Evolutionary conservation across 1,284 basidiomycete species (phyloP).

Genomic region (Malassezia cuniculi): DNA sequence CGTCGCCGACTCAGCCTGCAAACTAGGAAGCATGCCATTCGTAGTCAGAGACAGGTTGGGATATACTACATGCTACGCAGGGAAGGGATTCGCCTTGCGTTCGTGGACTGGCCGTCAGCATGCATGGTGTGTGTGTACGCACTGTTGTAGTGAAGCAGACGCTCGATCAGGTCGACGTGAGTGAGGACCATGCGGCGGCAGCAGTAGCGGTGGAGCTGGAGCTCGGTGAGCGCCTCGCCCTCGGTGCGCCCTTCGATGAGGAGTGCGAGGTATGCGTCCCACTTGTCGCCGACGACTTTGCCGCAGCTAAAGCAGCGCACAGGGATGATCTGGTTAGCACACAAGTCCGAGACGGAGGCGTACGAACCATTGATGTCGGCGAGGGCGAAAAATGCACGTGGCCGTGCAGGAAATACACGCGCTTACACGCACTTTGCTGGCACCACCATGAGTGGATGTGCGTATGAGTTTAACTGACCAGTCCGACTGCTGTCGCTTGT

Average conservation of each 20-base stretch:
- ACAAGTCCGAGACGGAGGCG: no score
- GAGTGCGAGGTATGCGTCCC: conserved; percentile 42
- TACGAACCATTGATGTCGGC: conserved; percentile 6
- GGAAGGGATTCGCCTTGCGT: conserved; percentile 14
- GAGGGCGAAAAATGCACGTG: conserved; percentile 4
- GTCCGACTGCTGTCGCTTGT: conserved; percentile 44
- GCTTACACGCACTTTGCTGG: conserved; percentile 9
- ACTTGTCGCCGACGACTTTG: conserved; percentile 45
- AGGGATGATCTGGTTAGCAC: conserved; percentile 33
- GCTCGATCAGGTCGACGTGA: conserved; percentile 92
- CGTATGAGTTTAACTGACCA: conserved; percentile 8
- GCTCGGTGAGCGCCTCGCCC: conserved; percentile 79
- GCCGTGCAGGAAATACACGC: not conserved
- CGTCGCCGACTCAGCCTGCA: no score
- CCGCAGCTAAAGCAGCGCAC: conserved; percentile 45
- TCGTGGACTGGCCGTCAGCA: conserved; percentile 11
- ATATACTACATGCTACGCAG: conserved; percentile 1
- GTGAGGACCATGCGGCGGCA: conserved; percentile 95
- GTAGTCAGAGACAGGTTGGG: no score
- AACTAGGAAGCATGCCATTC: no score
- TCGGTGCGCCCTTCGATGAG: conserved; percentile 39
- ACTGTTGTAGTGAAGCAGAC: conserved; percentile 91
- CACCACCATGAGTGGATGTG: conserved; percentile 15
- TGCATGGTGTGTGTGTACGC: conserved; percentile 45
- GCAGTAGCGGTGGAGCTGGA: conserved; percentile 86